These are phyloP conservation scores for Scytalidium sp. DNA, from an alignment of 2,329 filamentous ascomycete genomes.

Conservation along the genomic window DNA sequence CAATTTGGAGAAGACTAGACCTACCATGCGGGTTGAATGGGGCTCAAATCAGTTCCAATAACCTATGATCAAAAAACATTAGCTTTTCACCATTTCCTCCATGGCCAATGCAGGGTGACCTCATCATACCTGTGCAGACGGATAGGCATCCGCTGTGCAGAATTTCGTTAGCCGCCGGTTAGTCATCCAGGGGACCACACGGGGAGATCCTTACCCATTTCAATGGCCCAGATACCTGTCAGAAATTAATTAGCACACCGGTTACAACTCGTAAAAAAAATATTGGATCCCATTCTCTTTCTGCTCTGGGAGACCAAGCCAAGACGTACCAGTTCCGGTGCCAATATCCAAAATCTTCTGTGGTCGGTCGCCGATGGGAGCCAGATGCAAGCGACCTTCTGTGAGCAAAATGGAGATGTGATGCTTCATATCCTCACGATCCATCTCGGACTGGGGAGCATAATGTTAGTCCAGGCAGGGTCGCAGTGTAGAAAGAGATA, in stretches of 20 bases:
- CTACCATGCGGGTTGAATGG: conserved; percentile 21
- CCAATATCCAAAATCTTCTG: conserved; percentile 36
- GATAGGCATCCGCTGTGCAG: conserved; percentile 27
- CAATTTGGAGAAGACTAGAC: neutral
- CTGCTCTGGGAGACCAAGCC: neutral
- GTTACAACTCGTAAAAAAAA: neutral
- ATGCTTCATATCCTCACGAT: conserved; percentile 10
- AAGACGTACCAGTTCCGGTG: conserved; percentile 33
- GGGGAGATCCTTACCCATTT: conserved; percentile 15
- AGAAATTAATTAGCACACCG: neutral
- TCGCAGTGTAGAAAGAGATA: neutral
- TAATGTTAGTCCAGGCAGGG: neutral
- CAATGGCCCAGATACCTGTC: conserved; percentile 14
- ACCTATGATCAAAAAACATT: too few species aligned
- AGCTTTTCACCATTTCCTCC: neutral
- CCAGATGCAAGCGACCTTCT: conserved; percentile 13
- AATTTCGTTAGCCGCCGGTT: conserved; percentile 16
- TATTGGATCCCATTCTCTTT: neutral
- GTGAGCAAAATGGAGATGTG: conserved; percentile 7
- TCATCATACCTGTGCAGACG: conserved; percentile 5
- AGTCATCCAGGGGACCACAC: conserved; percentile 26
- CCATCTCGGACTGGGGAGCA: conserved; percentile 3
- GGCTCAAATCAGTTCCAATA: conserved; percentile 22
- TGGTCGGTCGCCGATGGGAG: conserved; percentile 34
- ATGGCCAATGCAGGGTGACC: neutral